A percentile compares a stretch with the other conserved stretches of the same genome.
Conservation (phyloP, 2,329 filamentous ascomycete species). For the Seiridium unicorne region DNA sequence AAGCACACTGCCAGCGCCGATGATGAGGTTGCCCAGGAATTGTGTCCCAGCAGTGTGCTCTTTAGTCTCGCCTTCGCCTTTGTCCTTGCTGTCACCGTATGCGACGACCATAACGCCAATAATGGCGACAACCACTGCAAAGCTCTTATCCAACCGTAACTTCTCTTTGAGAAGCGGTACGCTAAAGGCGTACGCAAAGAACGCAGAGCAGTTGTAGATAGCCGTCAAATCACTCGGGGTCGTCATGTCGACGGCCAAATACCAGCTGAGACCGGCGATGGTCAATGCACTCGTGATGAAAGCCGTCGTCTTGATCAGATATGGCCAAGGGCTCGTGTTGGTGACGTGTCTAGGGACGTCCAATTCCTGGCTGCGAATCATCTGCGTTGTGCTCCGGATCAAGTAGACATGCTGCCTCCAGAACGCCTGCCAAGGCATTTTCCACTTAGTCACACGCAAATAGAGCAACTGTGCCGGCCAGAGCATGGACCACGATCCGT, state of each 20-base stretch:
- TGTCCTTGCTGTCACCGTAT: conserved; percentile 71
- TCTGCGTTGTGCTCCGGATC: conserved; percentile 61
- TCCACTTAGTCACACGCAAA: conserved; percentile 75
- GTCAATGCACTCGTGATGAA: conserved; percentile 85
- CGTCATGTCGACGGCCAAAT: conserved; percentile 89
- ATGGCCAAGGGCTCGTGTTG: conserved; percentile 50
- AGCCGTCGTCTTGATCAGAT: conserved; percentile 77
- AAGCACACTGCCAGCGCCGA: conserved; percentile 84
- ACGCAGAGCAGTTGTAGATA: conserved; percentile 98
- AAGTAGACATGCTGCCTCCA: conserved; percentile 65
- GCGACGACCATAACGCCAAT: conserved; percentile 90
- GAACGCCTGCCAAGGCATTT: conserved; percentile 78
- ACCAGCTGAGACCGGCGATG: conserved; percentile 90
- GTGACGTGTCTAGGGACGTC: conserved; percentile 52
- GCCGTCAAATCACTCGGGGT: conserved; percentile 92
- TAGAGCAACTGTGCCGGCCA: conserved; percentile 84
- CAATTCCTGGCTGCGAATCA: conserved; percentile 80
- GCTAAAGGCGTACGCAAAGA: conserved; percentile 97
- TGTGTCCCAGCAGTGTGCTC: conserved; percentile 56
- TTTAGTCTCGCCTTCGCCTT: conserved; percentile 40
- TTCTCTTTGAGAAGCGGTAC: conserved; percentile 87
- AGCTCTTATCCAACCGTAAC: conserved; percentile 77
- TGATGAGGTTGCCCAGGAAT: conserved; percentile 84
- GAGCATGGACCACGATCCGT: conserved; percentile 87
- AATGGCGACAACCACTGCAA: conserved; percentile 85